Evolutionary conservation across 805 yeast species (phyloP), one percentile per base, ranked within the genome.

Genomic region (Dipodascus geniculatus): DNA sequence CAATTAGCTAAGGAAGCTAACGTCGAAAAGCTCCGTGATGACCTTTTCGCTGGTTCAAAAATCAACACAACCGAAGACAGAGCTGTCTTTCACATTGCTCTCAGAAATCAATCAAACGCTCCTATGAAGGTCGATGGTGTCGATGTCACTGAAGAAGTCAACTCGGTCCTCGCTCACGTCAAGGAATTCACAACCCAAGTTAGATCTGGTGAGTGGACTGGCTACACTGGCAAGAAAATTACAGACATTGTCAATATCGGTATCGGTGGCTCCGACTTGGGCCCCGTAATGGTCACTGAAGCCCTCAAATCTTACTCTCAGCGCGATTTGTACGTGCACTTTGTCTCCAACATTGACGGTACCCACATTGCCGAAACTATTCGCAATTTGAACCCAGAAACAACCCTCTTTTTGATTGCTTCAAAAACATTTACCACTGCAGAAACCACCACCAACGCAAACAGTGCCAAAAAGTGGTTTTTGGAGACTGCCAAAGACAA

Each of bases 361-460:
- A 93, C 99, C 55, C 96, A 90, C 74, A 77, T 91, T 69, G 93
- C 96, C 58, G 57, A 55, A 65, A 79, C 88, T 56, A 75, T 93
- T 68, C 87, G 86, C 71, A 68, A 68, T 53, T 76, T 86, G 64
- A 72, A 87, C 70, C 85, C 91, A 54, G 99, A 93, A 72, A 87
- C 97, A 57, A 93, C 99, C 38, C 77, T 93, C 70, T 69, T 68
- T 60, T 77, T 87, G 71, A 76, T 90, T 67, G 97, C 97, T 48
- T 90, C 96, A 60, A 93, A 93, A 82, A 93, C 99, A 58, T 93
- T 93, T 81, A 93, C 99, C 68, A 93, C 99, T 60, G 97, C 98
- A 56, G 99, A 93, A 77, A 93, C 99, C 61, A 79, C 80, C 74
- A 91, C 98, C 62, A 93, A 93, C 71, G 99, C 99, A 60, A 86